Base-by-base conservation (phyloP, 2,329 filamentous ascomycete species). In the Ceratocystis eucalypticola region DNA sequence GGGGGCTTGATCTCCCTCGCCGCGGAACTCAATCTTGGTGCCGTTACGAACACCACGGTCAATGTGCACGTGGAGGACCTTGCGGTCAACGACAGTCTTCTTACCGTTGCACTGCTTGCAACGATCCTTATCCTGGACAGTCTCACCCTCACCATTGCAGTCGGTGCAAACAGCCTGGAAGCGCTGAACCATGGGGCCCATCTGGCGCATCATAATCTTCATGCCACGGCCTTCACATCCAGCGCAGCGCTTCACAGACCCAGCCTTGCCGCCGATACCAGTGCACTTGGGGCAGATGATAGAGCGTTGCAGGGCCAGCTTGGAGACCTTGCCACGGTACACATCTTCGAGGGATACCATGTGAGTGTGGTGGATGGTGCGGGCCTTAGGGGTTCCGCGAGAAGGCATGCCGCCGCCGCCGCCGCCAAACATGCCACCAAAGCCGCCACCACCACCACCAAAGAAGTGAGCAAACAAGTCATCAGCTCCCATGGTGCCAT, bases 181-280 rank as follows among this genome's bases (percentile, higher is more conserved):
- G 67, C 94, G 90, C 80, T 99, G 95, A 72, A 99, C 97, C 94
- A 99, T 99, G 68, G 94, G 94, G 64, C 94, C 94, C 92, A 99
- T 97, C 79, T 99, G 94, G 75, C 95, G 89, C 94, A 99, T 96
- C 93, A 99, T 97, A 50, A 90, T 96, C 88, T 97, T 97, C 89
- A 96, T 96, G 77, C 94, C 94, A 70, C 88, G 85, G 71, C 94
- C 94, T 73, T 96, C 91, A 77, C 94, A 99, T 74, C 91, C 89
- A 50, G 84, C 75, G 78, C 94, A 99, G 73, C 88, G 89, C 80
- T 92, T 93, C 70, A 97, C 93, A n/a, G 94, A 90, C 70, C 94
- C 94, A 70, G 97, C 93, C 81, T 99, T 99, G 71, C 94, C 94
- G 74, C 94, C 94, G 68, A 91, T 86, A 70, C 94, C 94, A 68